These are phyloP conservation scores for Dissoconium aciculare DNA, from an alignment of 2,329 filamentous ascomycete species.

Conservation along the genomic window DNA sequence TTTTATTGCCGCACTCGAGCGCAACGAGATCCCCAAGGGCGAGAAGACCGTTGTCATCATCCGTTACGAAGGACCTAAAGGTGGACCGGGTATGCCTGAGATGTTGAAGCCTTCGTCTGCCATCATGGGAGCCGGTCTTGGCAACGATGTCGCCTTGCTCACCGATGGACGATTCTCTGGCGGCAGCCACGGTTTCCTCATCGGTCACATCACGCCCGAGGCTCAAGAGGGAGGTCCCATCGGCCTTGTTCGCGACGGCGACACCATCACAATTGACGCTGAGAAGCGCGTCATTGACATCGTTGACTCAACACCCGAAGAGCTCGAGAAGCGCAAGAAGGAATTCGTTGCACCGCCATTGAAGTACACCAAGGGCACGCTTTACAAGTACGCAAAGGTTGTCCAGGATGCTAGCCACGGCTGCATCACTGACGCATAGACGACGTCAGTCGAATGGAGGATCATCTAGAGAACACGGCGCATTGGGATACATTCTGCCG, in stretches of 20 bases:
- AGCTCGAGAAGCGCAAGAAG: constrained; percentile 38
- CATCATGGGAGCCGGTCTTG: constrained; percentile 59
- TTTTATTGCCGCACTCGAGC: constrained; percentile 53
- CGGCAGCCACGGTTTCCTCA: constrained; percentile 72
- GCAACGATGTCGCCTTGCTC: constrained; percentile 58
- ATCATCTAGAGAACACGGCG: too few relatives aligned
- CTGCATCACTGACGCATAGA: constrained; percentile 41
- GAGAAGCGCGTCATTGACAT: constrained; percentile 50
- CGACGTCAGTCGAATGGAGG: too few relatives aligned
- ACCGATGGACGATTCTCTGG: constrained; percentile 67
- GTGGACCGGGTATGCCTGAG: constrained; percentile 60
- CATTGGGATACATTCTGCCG: too few relatives aligned
- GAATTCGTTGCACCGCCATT: constrained; percentile 39
- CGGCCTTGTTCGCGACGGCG: constrained; percentile 65
- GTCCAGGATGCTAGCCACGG: constrained; percentile 45
- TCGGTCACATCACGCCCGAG: constrained; percentile 77
- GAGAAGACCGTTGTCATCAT: constrained; percentile 66
- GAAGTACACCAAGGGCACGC: constrained; percentile 44
- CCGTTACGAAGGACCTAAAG: constrained; percentile 59
- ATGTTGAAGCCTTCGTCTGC: constrained; percentile 59
- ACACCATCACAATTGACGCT: constrained; percentile 68
- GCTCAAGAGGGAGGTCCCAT: constrained; percentile 77
- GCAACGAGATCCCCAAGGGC: constrained; percentile 54
- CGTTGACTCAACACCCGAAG: constrained; percentile 49
- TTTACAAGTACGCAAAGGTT: constrained; percentile 43